A percentile compares a stretch with the other conserved stretches of the same genome.
Conservation (phyloP, 1,284 basidiomycete genomes). For the Leccinum insolens region DNA sequence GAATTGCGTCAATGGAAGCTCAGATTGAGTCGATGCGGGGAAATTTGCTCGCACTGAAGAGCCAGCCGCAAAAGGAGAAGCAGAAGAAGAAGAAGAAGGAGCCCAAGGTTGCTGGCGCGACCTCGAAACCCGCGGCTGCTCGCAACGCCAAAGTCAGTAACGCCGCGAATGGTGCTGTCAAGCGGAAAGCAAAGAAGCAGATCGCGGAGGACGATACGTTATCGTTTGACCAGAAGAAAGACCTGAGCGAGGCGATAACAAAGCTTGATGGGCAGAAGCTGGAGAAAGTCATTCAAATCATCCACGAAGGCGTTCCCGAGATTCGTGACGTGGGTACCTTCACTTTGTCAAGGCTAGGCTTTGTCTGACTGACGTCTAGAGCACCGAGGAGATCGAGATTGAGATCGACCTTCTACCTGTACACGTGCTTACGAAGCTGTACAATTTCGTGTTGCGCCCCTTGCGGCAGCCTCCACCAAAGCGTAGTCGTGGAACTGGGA, state of each 20-base stretch:
- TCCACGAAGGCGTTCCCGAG: constrained; percentile 86
- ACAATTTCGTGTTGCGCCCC: constrained; percentile 90
- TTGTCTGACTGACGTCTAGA: constrained; percentile 48
- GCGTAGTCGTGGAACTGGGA: constrained; percentile 65
- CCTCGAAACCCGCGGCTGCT: constrained; percentile 56
- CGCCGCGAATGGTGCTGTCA: constrained; percentile 39
- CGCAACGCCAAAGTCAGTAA: constrained; percentile 46
- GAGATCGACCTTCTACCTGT: constrained; percentile 91
- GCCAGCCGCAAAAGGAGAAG: constrained; percentile 54
- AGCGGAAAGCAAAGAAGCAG: constrained; percentile 60
- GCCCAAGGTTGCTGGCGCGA: constrained; percentile 58
- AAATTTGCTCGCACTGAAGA: constrained; percentile 64
- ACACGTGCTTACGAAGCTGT: constrained; percentile 84
- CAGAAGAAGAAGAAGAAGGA: constrained; percentile 64
- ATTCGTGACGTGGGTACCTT: constrained; percentile 78
- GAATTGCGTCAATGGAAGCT: constrained; percentile 71
- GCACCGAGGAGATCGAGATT: constrained; percentile 94
- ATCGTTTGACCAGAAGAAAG: constrained; percentile 94
- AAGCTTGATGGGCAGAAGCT: constrained; percentile 78
- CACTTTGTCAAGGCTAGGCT: constrained; percentile 4
- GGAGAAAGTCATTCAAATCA: constrained; percentile 88
- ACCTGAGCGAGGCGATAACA: constrained; percentile 90
- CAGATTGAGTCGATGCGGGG: constrained; percentile 74
- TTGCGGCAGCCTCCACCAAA: constrained; percentile 61
- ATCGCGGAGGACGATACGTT: constrained; percentile 70